Conservation (phyloP, 805 yeast genomes). For the Metahyphopichia silvanorum region DNA sequence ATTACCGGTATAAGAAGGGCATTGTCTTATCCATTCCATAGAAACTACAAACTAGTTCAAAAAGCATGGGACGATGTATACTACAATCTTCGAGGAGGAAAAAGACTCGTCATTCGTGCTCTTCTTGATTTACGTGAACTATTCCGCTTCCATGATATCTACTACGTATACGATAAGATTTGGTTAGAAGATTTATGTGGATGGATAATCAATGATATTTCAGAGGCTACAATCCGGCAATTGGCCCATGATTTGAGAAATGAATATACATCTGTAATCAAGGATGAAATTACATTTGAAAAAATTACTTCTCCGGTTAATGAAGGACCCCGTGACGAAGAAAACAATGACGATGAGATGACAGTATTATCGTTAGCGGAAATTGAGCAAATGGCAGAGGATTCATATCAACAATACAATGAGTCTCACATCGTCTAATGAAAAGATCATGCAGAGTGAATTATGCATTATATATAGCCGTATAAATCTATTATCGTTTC, state of each 20-base stretch:
- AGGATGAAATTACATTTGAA: constrained; percentile 54
- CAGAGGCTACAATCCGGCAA: constrained; percentile 55
- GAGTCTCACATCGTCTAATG: too few species aligned
- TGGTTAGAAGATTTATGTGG: constrained; percentile 73
- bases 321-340: constrained; percentile 11
- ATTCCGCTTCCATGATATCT: constrained; percentile 79
- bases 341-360: constrained; percentile 27
- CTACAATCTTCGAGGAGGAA: constrained; percentile 63
- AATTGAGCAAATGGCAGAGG: constrained; percentile 57
- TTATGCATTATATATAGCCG: too few species aligned
- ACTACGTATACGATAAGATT: constrained; percentile 78
- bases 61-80: constrained; percentile 78
- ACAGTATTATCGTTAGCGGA: constrained; percentile 49
- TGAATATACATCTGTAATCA: constrained; percentile 35
- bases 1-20: constrained; percentile 70
- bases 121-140: constrained; percentile 64
- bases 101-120: constrained; percentile 56
- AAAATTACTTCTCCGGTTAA: constrained; percentile 28
- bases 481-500: too few species aligned
- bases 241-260: constrained; percentile 64
- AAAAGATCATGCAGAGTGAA: too few species aligned
- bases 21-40: constrained; percentile 72
- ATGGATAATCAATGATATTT: constrained; percentile 67
- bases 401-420: constrained; percentile 17
- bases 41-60: constrained; percentile 59